Base-by-base conservation (phyloP, 768 basidiomycete species). In the Dioszegia aurantiaca region DNA sequence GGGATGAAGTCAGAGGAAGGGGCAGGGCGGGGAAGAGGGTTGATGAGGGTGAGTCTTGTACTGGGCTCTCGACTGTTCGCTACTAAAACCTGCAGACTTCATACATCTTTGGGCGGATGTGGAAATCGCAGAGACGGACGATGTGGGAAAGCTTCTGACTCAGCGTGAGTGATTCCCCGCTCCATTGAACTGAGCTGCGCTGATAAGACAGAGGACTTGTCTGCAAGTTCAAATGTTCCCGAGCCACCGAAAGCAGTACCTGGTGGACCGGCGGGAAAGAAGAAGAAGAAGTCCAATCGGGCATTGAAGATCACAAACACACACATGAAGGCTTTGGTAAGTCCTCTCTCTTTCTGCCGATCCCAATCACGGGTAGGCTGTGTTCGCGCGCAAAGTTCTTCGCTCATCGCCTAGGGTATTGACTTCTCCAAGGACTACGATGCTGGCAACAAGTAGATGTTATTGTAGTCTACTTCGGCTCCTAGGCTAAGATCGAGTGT, bases 1-100 rank as follows among this genome's bases (percentile, higher is more conserved):
- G 70, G 70, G 70, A 72, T 55, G 68, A 72, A 46, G 42, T 65
- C 40, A 55, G 62, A 31, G 68, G 67, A 30, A 55, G 59, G 33
- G 70, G 68, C 5, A 48, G 64, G 39, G 64, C 68, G 5, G 70
- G 68, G 9, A 64, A 64, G 40, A 51, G 62, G 28, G 67, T 68
- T 5, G 65, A 65, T 41, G 68, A 72, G 11, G 69, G 69, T 71
- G 48, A 61, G 69, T 60, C 28, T 1, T 40, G 33, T 10, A 5
- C 6, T 51, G 4, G 24, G 16, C 5, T 51, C 16, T 28, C 21
- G 28, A 30, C 14, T 24, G 51, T 10, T 23, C 45, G 8, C 33
- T 33, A 33, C 33, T 33, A 6, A 23, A 26, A 31, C 6, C n/a
- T 47, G 45, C 44, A 62, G 63, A 64, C 27, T 44, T 61, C 19